Base-by-base conservation (phyloP, 257 asterid species). In the Haberlea rhodopensis region DNA sequence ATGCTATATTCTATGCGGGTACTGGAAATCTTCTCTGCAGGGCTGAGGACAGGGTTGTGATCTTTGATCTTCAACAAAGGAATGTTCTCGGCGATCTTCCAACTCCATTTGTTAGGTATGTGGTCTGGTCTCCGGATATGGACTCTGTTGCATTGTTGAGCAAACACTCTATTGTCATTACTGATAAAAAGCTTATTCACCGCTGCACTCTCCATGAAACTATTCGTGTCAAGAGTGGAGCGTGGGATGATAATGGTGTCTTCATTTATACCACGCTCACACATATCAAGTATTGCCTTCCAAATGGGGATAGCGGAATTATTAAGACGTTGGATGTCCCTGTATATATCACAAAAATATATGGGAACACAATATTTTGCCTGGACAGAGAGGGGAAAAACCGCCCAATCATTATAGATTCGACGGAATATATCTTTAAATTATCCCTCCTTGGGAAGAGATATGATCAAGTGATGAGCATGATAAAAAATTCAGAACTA, bases 141-240 rank as follows among this genome's bases (percentile, higher is more conserved):
- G 97, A 87, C 67, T 83, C 85, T 75, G 90, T 94, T 61, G 99
- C 97, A 72, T 79, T 94, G 62, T 81, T 94, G 57, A 87, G 97
- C 86, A 94, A 94, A 71, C 99, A 94, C 76, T 84, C 97, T 21
- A 90, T 94, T 78, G 84, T 94, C 20, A 87, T 94, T 66, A 87
- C 99, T 73, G 96, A 87, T 72, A 94, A 94, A 69, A 87, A 73
- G 82, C 97, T 94, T 22, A 86, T 74, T 48, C 97, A 90, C 73
- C 97, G 95, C 22, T 90, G 97, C 79, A 90, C 97, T 18, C 95
- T 94, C 72, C 99, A 94, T 13, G 99, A 94, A 84, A 94, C 99
- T 0, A 94, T 94, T 68, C 96, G 99, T 43, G 97, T 94, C 72
- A 94, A 94, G 79, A 94, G 96, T 66, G 99, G 99, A 75, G 95